A percentile compares a stretch with the other conserved stretches of the same genome.
Conservation (phyloP, 345 rosid genomes). For the Salix brachista region DNA sequence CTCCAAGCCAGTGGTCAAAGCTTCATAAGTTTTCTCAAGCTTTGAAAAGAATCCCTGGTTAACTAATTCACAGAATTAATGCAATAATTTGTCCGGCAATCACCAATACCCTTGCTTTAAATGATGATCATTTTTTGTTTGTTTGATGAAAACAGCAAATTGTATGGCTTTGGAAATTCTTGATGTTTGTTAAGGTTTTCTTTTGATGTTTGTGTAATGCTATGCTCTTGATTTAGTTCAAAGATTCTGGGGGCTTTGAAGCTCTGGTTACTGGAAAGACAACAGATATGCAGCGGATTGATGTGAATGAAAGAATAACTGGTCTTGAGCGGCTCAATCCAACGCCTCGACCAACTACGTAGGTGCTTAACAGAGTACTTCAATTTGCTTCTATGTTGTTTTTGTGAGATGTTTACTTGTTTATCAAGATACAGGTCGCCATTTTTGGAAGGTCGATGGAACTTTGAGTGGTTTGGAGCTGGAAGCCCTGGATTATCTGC, state of each 20-base stretch:
- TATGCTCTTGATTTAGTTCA: constrained; percentile 44
- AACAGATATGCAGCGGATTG: constrained; percentile 69
- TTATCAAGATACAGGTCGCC: constrained; percentile 82
- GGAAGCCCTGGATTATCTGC: constrained; percentile 72
- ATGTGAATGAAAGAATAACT: constrained; percentile 82
- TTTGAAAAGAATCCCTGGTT: background rate
- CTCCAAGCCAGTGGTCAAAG: background rate
- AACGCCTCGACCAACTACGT: constrained; percentile 89
- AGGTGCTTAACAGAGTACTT: constrained; percentile 25
- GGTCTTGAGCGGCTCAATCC: constrained; percentile 91
- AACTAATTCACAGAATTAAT: background rate
- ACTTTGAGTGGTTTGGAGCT: constrained; percentile 87
- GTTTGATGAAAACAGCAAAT: background rate
- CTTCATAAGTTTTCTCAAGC: background rate
- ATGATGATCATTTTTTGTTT: background rate
- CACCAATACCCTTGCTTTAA: background rate
- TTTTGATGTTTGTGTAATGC: background rate
- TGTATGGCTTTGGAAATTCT: background rate
- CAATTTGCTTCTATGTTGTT: background rate
- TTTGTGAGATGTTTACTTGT: constrained; percentile 33
- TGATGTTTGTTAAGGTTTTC: background rate
- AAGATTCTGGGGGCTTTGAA: constrained; percentile 91
- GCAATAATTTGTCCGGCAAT: background rate
- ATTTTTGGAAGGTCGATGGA: constrained; percentile 88
- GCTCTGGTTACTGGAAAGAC: constrained; percentile 70